phyloP scores from a whole-genome alignment of 2,329 filamentous ascomycete genomes.

The Epichloe uncinata region DNA sequence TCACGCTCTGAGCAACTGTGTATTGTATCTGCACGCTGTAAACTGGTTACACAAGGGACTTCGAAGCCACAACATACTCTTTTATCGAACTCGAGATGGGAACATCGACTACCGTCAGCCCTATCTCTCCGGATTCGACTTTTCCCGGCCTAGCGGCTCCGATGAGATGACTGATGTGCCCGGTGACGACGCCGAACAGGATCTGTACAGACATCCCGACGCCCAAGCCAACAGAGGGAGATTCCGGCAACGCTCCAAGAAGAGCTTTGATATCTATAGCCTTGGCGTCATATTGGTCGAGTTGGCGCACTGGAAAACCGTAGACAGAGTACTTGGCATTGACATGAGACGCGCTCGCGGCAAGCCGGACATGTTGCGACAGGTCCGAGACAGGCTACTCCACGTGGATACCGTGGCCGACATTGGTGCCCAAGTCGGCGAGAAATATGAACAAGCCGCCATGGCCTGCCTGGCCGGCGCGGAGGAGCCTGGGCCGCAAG shows the following conservation, averaged over 20 bases:
- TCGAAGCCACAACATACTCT: constrained; percentile 38
- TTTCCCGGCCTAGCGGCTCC: constrained; percentile 33
- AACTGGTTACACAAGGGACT: constrained; percentile 48
- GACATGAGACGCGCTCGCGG: constrained; percentile 20
- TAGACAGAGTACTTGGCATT: constrained; percentile 30
- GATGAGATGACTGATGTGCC: constrained; percentile 38
- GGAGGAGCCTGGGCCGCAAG: constrained; percentile 21
- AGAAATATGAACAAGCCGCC: constrained; percentile 25
- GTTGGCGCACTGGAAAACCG: constrained; percentile 37
- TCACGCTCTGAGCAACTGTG: constrained; percentile 35
- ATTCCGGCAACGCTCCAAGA: constrained; percentile 26
- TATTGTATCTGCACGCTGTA: constrained; percentile 41
- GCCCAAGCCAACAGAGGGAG: constrained; percentile 23
- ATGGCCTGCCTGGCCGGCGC: constrained; percentile 24
- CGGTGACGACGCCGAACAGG: constrained; percentile 28
- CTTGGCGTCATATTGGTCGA: constrained; percentile 39
- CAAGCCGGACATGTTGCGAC: constrained; percentile 23
- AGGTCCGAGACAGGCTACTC: constrained; percentile 22
- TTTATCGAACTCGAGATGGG: constrained; percentile 25
- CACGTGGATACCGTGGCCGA: constrained; percentile 16
- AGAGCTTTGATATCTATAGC: constrained; percentile 38
- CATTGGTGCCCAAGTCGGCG: constrained; percentile 26
- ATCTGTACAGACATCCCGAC: constrained; percentile 37
- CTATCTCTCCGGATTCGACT: constrained; percentile 41
- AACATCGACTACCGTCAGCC: constrained; percentile 26